Conservation (phyloP, 2,329 filamentous ascomycete genomes). For the Cercospora zeina region DNA sequence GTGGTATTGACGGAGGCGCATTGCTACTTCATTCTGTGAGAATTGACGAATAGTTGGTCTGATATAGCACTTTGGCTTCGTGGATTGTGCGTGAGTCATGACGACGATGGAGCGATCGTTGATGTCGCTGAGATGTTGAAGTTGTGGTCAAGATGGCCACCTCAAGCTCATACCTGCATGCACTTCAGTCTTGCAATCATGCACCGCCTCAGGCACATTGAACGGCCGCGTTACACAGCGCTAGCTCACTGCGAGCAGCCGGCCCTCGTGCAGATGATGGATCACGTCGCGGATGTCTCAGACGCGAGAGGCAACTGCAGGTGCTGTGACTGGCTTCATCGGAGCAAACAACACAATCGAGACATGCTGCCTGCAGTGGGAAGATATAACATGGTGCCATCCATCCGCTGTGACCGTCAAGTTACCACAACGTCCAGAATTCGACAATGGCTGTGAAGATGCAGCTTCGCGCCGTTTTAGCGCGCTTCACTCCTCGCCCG, state of each 20-base stretch:
- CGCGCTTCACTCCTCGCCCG: background rate
- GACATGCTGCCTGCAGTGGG: background rate
- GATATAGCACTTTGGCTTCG: too few relatives aligned
- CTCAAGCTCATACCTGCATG: too few relatives aligned
- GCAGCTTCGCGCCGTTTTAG: background rate
- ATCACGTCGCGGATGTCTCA: slow-evolving; percentile 4
- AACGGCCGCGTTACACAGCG: background rate
- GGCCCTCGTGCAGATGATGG: background rate
- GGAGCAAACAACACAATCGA: background rate
- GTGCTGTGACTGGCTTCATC: background rate
- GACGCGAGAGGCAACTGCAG: background rate
- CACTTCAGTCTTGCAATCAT: too few relatives aligned
- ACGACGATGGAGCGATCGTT: too few relatives aligned
- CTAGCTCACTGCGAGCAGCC: slow-evolving; percentile 5
- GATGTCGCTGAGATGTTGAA: too few relatives aligned
- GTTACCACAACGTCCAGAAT: background rate
- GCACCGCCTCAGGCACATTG: too few relatives aligned
- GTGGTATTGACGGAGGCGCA: too few relatives aligned
- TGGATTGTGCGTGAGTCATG: too few relatives aligned
- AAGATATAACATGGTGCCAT: background rate
- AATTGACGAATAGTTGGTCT: too few relatives aligned
- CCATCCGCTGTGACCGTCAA: background rate
- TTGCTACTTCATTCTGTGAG: too few relatives aligned
- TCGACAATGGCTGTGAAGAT: background rate
- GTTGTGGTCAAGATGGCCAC: too few relatives aligned